Evolutionary conservation across 371 early-diverging fungal genomes (phyloP), one percentile per base, ranked within the genome.

Genomic region (Gilbertella persicaria): DNA sequence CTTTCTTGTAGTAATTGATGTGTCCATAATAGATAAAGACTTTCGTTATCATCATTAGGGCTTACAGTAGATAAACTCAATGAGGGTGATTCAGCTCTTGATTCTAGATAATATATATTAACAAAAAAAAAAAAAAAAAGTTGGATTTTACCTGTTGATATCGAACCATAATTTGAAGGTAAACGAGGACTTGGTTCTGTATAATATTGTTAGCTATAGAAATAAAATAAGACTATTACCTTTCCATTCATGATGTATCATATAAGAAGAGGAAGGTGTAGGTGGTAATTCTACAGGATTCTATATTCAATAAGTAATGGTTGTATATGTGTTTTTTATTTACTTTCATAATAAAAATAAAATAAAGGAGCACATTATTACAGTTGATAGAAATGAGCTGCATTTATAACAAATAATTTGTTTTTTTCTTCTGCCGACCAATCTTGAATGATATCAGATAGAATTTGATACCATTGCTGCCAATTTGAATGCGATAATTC

Each of bases 1-100:
- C 52, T 60, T 41, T 74, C 68, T 41, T 60, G 60, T 25, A 74
- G 25, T 17, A 74, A 39, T 51, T 74, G 71, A 52, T 74, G 69
- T 23, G 71, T 74, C 69, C 69, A 74, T 17, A 62, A 45, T 28
- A 74, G 42, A 53, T 74, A 74, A 3, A 74, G 53, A 1, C 75
- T 64, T 39, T 74, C 71, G 30, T 74, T 65, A 36, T 71, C 60
- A 30, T 66, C 69, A 47, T 71, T 53, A 9, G 58, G 58, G 23
- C 49, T 57, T 12, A 57, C 36, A n/a, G 58, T 57, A 44, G 36
- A 30, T 5, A 49, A 20, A 29, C 6, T 43, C 24, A 41, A 41
- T 41, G 23, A 23, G 23, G 38, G 42, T 42, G 42, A 42, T 23
- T 44, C 6, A 16, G 28, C 29, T 10, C 29, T 29, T 0, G 29